A percentile compares a stretch with the other conserved stretches of the same genome.
Conservation (phyloP, 2,329 filamentous ascomycete genomes). For the Fusarium mexicanum region DNA sequence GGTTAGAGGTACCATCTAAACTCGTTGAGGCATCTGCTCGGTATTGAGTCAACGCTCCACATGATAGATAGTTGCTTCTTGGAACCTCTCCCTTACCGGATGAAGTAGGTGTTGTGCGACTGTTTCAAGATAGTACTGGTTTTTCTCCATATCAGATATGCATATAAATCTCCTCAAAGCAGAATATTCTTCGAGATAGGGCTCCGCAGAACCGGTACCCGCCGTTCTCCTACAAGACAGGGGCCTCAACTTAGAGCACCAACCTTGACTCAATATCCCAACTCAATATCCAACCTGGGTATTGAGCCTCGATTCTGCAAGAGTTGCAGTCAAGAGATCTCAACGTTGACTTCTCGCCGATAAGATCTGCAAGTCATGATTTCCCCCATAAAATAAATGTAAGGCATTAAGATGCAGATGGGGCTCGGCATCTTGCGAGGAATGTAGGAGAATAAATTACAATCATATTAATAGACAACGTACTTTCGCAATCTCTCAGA, state of each 20-base stretch:
- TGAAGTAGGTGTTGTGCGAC: slow-evolving; percentile 2
- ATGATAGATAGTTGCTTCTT: neutral
- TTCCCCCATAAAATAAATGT: neutral
- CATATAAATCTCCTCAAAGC: neutral
- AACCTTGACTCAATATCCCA: neutral
- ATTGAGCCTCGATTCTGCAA: slow-evolving; percentile 1
- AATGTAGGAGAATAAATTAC: neutral
- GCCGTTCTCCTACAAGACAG: neutral
- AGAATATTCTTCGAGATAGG: neutral
- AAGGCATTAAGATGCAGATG: neutral
- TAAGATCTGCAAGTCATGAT: neutral
- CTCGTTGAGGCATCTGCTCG: slow-evolving; percentile 29
- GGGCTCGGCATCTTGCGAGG: neutral
- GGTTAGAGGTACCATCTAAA: slow-evolving; percentile 11
- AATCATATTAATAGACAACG: neutral
- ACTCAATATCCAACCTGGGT: neutral
- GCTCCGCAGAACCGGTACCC: neutral
- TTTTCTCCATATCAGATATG: neutral
- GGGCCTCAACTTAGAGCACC: neutral
- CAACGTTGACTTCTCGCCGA: neutral
- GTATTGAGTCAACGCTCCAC: slow-evolving; percentile 19
- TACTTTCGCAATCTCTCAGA: neutral
- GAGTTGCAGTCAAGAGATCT: neutral
- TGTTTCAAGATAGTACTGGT: neutral
- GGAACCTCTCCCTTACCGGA: slow-evolving; percentile 3